A percentile compares a stretch with the other conserved stretches of the same genome.
These are phyloP conservation scores for Neurospora pannonica DNA, from an alignment of 495 filamentous ascomycete genomes.

Conservation along the genomic window DNA sequence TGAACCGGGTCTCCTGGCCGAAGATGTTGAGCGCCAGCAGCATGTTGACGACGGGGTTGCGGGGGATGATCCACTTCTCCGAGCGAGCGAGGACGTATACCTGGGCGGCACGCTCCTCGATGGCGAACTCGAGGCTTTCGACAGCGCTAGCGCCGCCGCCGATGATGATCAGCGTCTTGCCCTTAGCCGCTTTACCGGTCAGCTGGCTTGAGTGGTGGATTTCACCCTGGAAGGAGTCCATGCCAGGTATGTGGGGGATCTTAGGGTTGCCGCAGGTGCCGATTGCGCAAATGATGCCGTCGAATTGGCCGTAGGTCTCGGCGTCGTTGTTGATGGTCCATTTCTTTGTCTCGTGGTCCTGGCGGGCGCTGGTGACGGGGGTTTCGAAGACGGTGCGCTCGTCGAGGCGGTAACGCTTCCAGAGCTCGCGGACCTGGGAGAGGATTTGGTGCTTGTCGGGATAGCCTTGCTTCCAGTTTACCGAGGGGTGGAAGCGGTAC, in stretches of 20 bases:
- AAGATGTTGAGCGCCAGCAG: conserved; percentile 71
- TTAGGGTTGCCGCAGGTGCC: conserved; percentile 75
- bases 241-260: conserved; percentile 54
- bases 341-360: conserved; percentile 49
- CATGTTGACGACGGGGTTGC: conserved; percentile 64
- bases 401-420: conserved; percentile 67
- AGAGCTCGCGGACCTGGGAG: conserved; percentile 57
- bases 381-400: conserved; percentile 63
- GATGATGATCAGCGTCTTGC: conserved; percentile 65
- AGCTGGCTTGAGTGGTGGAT: conserved; percentile 68
- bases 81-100: conserved; percentile 66
- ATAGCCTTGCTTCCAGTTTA: conserved; percentile 64
- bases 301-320: conserved; percentile 55
- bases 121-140: conserved; percentile 75
- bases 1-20: conserved; percentile 62
- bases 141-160: conserved; percentile 76
- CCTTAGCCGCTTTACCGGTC: conserved; percentile 53
- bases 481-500: conserved; percentile 81
- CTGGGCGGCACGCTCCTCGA: conserved; percentile 52
- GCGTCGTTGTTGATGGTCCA: conserved; percentile 67
- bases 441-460: conserved; percentile 66
- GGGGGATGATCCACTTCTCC: conserved; percentile 86
- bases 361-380: conserved; percentile 55
- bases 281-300: conserved; percentile 67
- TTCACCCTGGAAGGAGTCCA: conserved; percentile 56